These are phyloP conservation scores for Myxozyma neglecta DNA, from an alignment of 805 yeast genomes.

Conservation along the genomic window DNA sequence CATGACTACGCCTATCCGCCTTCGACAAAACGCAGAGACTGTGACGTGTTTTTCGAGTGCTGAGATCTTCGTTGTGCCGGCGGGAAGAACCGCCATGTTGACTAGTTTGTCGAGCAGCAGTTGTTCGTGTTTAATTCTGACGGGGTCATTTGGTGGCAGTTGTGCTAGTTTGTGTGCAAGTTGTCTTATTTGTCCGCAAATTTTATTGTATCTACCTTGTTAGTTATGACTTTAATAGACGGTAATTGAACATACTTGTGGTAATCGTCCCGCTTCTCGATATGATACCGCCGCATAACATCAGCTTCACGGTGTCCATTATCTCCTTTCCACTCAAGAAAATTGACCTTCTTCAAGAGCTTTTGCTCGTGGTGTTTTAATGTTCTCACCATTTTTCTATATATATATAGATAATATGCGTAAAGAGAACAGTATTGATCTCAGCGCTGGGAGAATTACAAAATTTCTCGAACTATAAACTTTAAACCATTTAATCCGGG, in stretches of 20 bases:
- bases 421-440: background rate
- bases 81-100: constrained; percentile 81
- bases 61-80: constrained; percentile 86
- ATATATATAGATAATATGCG: background rate
- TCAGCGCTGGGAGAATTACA: background rate
- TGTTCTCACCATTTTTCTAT: constrained; percentile 67
- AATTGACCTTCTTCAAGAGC: constrained; percentile 90
- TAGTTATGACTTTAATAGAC: background rate
- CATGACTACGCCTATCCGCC: constrained; percentile 94
- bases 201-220: constrained; percentile 61
- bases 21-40: constrained; percentile 87
- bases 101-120: constrained; percentile 81
- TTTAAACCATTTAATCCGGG: background rate
- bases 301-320: constrained; percentile 93
- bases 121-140: constrained; percentile 84
- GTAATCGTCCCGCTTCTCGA: constrained; percentile 93
- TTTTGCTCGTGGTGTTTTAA: constrained; percentile 95
- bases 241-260: constrained; percentile 50
- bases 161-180: constrained; percentile 82
- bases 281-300: constrained; percentile 91
- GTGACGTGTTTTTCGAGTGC: constrained; percentile 89
- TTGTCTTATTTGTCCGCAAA: constrained; percentile 89
- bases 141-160: constrained; percentile 83
- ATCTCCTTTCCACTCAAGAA: constrained; percentile 96
- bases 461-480: background rate